These are phyloP conservation scores for Trametes punicea DNA, from an alignment of 768 basidiomycete species.

Conservation along the genomic window DNA sequence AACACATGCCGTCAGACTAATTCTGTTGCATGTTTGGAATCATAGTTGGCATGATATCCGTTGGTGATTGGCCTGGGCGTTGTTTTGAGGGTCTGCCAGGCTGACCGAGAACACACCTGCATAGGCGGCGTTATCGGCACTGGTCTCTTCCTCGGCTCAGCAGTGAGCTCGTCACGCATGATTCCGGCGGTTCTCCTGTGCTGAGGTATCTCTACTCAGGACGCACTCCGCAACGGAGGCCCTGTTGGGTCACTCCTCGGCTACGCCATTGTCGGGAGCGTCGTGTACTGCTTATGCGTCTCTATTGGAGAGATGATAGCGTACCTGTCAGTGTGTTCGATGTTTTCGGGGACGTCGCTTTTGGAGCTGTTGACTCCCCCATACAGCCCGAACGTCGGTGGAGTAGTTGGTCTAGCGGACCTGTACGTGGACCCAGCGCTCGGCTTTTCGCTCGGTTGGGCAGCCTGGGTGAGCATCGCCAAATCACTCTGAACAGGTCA, in stretches of 20 bases:
- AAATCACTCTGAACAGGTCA: no score
- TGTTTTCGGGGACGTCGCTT: no score
- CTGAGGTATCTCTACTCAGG: constrained; percentile 16
- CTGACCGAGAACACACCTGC: not conserved
- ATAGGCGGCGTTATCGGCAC: constrained; percentile 36
- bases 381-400: constrained; percentile 28
- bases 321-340: constrained; percentile 18
- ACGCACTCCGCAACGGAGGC: constrained; percentile 45
- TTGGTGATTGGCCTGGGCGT: constrained; percentile 15
- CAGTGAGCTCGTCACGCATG: constrained; percentile 7
- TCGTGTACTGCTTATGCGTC: constrained; percentile 33
- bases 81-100: not conserved
- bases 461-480: constrained; percentile 44
- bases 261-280: constrained; percentile 41
- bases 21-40: no score
- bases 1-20: no score
- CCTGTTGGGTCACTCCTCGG: constrained; percentile 52
- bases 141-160: constrained; percentile 39
- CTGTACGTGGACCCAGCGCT: constrained; percentile 51
- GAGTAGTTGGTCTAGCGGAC: constrained; percentile 40
- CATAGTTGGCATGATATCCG: constrained; percentile 29
- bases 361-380: no score
- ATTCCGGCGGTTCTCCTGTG: not conserved
- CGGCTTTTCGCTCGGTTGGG: constrained; percentile 44
- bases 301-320: constrained; percentile 40